phyloP scores from a whole-genome alignment of 805 yeast species.

The Blastobotrys americana region DNA sequence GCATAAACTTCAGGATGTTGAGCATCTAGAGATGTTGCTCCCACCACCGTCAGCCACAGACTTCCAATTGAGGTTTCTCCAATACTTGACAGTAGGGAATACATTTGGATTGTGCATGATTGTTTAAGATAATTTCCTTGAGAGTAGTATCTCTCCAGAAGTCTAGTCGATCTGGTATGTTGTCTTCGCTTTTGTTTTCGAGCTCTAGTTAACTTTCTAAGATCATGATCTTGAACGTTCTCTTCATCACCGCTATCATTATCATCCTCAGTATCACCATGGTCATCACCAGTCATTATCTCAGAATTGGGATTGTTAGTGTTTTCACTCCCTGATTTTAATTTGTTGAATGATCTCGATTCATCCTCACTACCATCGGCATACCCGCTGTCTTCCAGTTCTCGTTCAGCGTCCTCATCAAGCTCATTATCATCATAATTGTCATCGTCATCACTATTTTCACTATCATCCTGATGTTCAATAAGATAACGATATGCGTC shows the following conservation, averaged over 20 bases:
- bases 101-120: conserved; percentile 71
- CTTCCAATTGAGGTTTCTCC: conserved; percentile 68
- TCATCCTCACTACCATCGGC: conserved; percentile 19
- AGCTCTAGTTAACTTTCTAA: neutral
- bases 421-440: conserved; percentile 26
- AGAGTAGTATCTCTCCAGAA: conserved; percentile 67
- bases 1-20: conserved; percentile 67
- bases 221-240: conserved; percentile 4
- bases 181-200: neutral
- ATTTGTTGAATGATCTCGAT: neutral
- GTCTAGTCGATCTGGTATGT: conserved; percentile 33
- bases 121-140: conserved; percentile 75
- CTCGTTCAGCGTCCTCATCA: conserved; percentile 10
- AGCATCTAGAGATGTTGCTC: conserved; percentile 73
- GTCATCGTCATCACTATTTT: conserved; percentile 27
- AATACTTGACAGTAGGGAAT: conserved; percentile 68
- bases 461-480: conserved; percentile 29
- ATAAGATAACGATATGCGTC: conserved; percentile 47
- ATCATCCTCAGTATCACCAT: conserved; percentile 13
- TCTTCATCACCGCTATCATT: conserved; percentile 9
- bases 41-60: conserved; percentile 85
- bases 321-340: neutral
- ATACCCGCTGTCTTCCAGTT: conserved; percentile 19
- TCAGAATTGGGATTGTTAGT: neutral
- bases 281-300: conserved; percentile 16